These are phyloP conservation scores for Coprinellus micaceus DNA, from an alignment of 768 basidiomycete genomes.

Conservation along the genomic window DNA sequence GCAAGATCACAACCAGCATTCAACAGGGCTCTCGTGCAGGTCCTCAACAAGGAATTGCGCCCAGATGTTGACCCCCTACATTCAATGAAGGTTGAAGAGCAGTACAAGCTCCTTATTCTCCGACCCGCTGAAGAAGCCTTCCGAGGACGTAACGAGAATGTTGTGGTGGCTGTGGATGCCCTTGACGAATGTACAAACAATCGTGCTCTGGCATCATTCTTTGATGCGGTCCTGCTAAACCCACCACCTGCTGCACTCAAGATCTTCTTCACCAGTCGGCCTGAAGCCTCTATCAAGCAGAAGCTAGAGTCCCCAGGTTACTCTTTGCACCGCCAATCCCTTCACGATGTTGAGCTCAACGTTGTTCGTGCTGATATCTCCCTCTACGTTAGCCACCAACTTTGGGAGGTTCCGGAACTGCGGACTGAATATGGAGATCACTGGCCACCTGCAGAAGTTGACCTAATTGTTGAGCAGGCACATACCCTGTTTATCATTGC, in stretches of 20 bases:
- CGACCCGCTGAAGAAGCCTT: background rate
- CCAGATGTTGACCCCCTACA: background rate
- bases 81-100: background rate
- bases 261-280: constrained; percentile 21
- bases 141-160: background rate
- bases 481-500: background rate
- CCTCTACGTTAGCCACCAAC: background rate
- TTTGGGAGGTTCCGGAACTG: background rate
- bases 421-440: background rate
- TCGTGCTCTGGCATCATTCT: constrained; percentile 13
- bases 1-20: background rate
- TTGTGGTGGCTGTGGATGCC: constrained; percentile 17
- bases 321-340: constrained; percentile 2
- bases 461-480: background rate
- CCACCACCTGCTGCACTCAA: constrained; percentile 12
- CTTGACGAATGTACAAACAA: constrained; percentile 17
- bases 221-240: constrained; percentile 10
- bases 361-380: constrained; percentile 5
- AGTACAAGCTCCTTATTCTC: background rate
- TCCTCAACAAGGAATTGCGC: background rate
- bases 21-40: background rate
- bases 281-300: constrained; percentile 11
- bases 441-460: background rate
- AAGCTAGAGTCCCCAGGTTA: background rate
- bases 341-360: constrained; percentile 8